A percentile compares a stretch with the other conserved stretches of the same genome.
phyloP scores from a whole-genome alignment of 2,329 filamentous ascomycete species.

The Penicillium palitans region DNA sequence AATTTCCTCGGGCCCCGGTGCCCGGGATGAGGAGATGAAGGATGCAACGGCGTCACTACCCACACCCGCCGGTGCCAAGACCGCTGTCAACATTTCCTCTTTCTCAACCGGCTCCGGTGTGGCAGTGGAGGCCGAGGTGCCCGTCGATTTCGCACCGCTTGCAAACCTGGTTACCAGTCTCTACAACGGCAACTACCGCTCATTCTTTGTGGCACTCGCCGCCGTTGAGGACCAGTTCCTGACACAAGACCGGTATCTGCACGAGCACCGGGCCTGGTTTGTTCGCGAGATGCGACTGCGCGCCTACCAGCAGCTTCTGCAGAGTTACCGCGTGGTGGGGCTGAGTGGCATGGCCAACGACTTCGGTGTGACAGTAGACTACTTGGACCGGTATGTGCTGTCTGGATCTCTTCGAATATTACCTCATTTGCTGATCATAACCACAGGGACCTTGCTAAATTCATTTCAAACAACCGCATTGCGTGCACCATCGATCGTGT shows the following conservation, averaged over 20 bases:
- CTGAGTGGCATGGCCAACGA: constrained; percentile 95
- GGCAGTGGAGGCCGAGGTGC: constrained; percentile 74
- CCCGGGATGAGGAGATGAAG: constrained; percentile 72
- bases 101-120: constrained; percentile 66
- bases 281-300: constrained; percentile 97
- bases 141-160: constrained; percentile 85
- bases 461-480: constrained; percentile 92
- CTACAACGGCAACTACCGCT: constrained; percentile 91
- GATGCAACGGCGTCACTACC: constrained; percentile 58
- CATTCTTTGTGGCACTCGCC: constrained; percentile 87
- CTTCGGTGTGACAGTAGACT: constrained; percentile 96
- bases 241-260: constrained; percentile 88
- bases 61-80: constrained; percentile 57
- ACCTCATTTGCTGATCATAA: constrained; percentile 17
- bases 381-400: constrained; percentile 76
- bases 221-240: constrained; percentile 92
- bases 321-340: constrained; percentile 97
- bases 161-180: constrained; percentile 85
- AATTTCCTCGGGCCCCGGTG: constrained; percentile 76
- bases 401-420: neutral
- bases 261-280: constrained; percentile 96
- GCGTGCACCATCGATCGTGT: constrained; percentile 97
- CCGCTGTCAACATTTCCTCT: constrained; percentile 84
- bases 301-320: constrained; percentile 93
- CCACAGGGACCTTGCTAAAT: constrained; percentile 84